Evolutionary conservation across 805 yeast species (phyloP).

Genomic region (Candida quercuum): DNA sequence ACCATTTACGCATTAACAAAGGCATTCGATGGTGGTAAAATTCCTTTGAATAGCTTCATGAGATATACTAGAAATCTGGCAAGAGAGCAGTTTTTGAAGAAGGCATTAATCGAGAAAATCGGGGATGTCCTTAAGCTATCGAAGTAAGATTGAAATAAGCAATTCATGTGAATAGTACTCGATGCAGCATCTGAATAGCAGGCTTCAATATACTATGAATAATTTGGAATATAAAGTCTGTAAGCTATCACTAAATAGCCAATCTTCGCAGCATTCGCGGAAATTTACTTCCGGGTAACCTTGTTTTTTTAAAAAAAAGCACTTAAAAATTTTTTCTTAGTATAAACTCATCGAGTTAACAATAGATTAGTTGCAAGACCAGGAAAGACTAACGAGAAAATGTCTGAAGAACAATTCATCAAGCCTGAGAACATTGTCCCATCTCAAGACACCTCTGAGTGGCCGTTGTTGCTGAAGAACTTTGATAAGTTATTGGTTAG

Average conservation of each 20-base stretch:
- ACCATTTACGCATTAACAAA: constrained; percentile 54
- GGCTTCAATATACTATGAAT: too few relatives aligned
- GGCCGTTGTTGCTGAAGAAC: constrained; percentile 93
- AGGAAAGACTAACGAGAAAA: constrained; percentile 15
- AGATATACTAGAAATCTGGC: constrained; percentile 46
- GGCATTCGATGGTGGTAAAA: constrained; percentile 42
- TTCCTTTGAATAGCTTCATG: constrained; percentile 38
- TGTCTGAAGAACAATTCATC: constrained; percentile 71
- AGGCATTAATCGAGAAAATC: constrained; percentile 41
- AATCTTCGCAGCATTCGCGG: constrained; percentile 2
- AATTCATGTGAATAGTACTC: too few relatives aligned
- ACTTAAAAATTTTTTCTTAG: constrained; percentile 10
- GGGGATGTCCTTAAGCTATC: constrained; percentile 15
- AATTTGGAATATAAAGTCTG: too few relatives aligned
- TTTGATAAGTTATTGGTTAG: constrained; percentile 92
- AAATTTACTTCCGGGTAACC: constrained; percentile 4
- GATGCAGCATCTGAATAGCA: too few relatives aligned
- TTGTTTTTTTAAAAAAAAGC: constrained; percentile 2
- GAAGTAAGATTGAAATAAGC: too few relatives aligned
- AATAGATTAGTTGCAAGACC: too few relatives aligned
- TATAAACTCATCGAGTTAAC: not conserved
- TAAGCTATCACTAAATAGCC: too few relatives aligned
- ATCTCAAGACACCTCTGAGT: constrained; percentile 80
- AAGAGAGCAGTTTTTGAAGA: constrained; percentile 55
- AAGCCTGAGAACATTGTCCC: constrained; percentile 83